These are phyloP conservation scores for Cyberlindnera xylosilytica DNA, from an alignment of 805 yeast genomes.

Conservation along the genomic window DNA sequence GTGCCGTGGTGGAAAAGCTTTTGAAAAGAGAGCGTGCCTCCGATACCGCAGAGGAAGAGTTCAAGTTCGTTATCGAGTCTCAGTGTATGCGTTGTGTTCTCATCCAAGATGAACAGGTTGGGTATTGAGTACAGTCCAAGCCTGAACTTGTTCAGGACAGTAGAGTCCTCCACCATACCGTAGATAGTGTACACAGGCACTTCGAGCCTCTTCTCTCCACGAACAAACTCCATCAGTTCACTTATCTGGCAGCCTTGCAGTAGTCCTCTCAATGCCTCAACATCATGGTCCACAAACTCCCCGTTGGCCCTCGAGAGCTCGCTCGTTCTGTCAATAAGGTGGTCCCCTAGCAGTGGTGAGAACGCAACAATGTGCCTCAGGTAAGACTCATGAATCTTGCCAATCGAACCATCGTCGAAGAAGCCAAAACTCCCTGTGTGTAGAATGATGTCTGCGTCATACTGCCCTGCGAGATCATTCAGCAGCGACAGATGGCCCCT, in stretches of 20 bases:
- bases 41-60: conserved; percentile 62
- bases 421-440: conserved; percentile 84
- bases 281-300: conserved; percentile 37
- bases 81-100: conserved; percentile 43
- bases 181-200: conserved; percentile 76
- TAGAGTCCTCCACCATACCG: conserved; percentile 74
- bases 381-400: conserved; percentile 52
- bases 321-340: conserved; percentile 48
- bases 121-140: conserved; percentile 49
- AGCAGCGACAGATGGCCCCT: conserved; percentile 50
- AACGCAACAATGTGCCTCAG: conserved; percentile 65
- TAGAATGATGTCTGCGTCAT: conserved; percentile 49
- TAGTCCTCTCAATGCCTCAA: conserved; percentile 31
- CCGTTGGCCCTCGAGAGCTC: conserved; percentile 46
- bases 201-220: conserved; percentile 38
- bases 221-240: conserved; percentile 47
- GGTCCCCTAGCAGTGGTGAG: conserved; percentile 52
- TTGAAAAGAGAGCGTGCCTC: conserved; percentile 67
- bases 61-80: conserved; percentile 36
- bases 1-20: conserved; percentile 66
- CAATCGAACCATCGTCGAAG: conserved; percentile 56
- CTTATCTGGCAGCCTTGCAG: conserved; percentile 41
- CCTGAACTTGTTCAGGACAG: conserved; percentile 60
- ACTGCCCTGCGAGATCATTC: conserved; percentile 45
- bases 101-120: conserved; percentile 63